Evolutionary conservation across 2,329 filamentous ascomycete species (phyloP).

Genomic region (Clarireedia monteithiana): DNA sequence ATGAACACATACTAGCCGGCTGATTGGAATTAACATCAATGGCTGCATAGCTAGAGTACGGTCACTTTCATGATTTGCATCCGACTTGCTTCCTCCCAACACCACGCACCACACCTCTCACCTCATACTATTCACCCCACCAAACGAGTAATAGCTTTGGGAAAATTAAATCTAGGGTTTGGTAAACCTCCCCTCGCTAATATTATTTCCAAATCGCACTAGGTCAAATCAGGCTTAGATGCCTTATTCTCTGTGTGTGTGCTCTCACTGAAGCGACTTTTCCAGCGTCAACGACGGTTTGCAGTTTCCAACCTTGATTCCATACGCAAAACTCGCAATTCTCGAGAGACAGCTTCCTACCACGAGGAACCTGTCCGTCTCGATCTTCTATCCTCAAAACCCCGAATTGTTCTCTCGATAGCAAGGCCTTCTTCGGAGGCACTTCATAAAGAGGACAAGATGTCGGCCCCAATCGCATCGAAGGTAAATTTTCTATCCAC

Average conservation of each 20-base stretch:
- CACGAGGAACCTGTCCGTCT: conserved; percentile 31
- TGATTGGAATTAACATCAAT: not conserved
- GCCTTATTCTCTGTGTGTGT: conserved; percentile 5
- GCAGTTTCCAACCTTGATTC: conserved; percentile 8
- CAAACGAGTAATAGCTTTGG: not conserved
- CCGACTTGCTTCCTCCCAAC: too few species aligned
- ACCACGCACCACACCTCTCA: not conserved
- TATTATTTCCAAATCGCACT: not conserved
- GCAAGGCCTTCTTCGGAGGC: conserved; percentile 33
- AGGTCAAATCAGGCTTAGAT: conserved; percentile 8
- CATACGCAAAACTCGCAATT: conserved; percentile 11
- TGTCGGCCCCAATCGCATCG: conserved; percentile 31
- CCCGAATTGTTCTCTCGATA: conserved; percentile 32
- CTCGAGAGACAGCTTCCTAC: conserved; percentile 33
- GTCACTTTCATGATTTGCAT: too few species aligned
- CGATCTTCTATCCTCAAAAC: conserved; percentile 19
- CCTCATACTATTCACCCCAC: not conserved
- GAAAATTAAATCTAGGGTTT: not conserved
- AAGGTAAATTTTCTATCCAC: conserved; percentile 25
- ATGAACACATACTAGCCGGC: too few species aligned
- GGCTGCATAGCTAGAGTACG: not conserved
- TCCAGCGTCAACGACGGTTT: conserved; percentile 9
- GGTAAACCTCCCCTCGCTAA: conserved; percentile 5
- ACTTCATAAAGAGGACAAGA: conserved; percentile 30
- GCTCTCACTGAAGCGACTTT: not conserved